Evolutionary conservation across 1,139 yeast genomes (phyloP).

Genomic region (Yamadazyma atlantica): DNA sequence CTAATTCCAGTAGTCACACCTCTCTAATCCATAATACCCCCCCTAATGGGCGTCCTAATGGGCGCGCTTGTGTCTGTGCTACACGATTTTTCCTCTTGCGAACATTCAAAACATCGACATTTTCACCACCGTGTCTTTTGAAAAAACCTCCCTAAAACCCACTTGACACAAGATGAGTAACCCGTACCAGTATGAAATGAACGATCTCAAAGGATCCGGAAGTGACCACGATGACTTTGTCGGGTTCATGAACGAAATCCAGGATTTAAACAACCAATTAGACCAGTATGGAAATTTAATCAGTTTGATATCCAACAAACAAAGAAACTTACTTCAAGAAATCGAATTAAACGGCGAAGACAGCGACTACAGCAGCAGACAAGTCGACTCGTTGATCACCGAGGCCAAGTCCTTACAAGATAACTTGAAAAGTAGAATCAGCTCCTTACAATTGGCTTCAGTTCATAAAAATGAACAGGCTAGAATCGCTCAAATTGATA

Average conservation of each 20-base stretch:
- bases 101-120: constrained; percentile 2
- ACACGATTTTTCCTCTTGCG: background rate
- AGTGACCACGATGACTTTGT: constrained; percentile 60
- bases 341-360: constrained; percentile 73
- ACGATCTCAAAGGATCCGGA: constrained; percentile 23
- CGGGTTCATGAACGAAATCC: constrained; percentile 78
- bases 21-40: background rate
- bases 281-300: constrained; percentile 78
- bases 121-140: too few relatives aligned
- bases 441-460: constrained; percentile 64
- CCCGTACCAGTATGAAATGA: constrained; percentile 38
- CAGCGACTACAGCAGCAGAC: constrained; percentile 67
- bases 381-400: constrained; percentile 72
- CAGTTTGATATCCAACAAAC: constrained; percentile 77
- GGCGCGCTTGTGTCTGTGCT: background rate
- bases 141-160: background rate
- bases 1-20: too few relatives aligned
- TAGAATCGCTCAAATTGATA: constrained; percentile 88
- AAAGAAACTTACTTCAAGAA: constrained; percentile 80
- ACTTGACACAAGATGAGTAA: constrained; percentile 21
- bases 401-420: constrained; percentile 81
- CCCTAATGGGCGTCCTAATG: background rate
- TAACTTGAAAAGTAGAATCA: constrained; percentile 72
- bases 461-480: constrained; percentile 72
- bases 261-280: constrained; percentile 75